Evolutionary conservation across 371 early-diverging fungal species (phyloP).

Genomic region (Umbelopsis sp.): DNA sequence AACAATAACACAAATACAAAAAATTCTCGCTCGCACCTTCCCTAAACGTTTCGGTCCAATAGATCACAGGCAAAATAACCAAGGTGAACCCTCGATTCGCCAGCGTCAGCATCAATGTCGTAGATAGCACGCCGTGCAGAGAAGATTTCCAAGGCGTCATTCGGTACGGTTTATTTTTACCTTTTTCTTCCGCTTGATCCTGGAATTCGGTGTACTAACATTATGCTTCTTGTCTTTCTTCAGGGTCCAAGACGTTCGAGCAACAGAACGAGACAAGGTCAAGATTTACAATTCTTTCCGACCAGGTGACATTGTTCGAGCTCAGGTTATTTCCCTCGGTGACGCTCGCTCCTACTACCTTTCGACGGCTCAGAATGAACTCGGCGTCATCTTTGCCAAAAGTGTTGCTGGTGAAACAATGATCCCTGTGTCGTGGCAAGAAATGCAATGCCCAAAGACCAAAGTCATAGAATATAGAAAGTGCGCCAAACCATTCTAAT

Average conservation of each 20-base stretch:
- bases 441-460: constrained; percentile 96
- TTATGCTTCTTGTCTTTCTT: background rate
- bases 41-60: background rate
- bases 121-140: constrained; percentile 79
- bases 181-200: background rate
- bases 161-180: constrained; percentile 43
- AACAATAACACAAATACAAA: background rate
- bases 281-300: constrained; percentile 89
- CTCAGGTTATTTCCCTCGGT: constrained; percentile 90
- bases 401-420: constrained; percentile 86
- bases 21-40: no score
- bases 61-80: constrained; percentile 82
- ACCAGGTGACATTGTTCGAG: constrained; percentile 94
- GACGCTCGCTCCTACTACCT: constrained; percentile 89
- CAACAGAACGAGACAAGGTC: constrained; percentile 93
- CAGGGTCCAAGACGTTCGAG: constrained; percentile 89
- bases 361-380: constrained; percentile 92
- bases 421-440: constrained; percentile 96
- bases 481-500: constrained; percentile 84
- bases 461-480: constrained; percentile 85
- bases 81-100: constrained; percentile 88
- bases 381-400: constrained; percentile 93
- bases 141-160: constrained; percentile 95
- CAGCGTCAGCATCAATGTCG: constrained; percentile 87
- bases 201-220: no score